Evolutionary conservation across 129 eudicot genomes (phyloP).

Genomic region (Mikania micrantha): DNA sequence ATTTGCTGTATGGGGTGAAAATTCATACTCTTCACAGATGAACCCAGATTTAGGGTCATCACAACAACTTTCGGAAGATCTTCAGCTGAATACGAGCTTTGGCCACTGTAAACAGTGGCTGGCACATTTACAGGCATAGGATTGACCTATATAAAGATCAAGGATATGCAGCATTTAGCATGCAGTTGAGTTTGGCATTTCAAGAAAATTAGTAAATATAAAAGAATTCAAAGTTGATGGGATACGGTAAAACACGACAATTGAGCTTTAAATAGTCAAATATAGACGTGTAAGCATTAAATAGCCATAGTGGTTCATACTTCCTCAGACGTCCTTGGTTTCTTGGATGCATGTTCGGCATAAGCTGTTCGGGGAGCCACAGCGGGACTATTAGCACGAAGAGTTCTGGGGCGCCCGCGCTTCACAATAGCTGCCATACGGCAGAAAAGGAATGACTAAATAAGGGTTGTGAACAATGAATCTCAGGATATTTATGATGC

Average conservation of each 20-base stretch:
- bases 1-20: conserved; percentile 76
- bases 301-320: conserved; percentile 29
- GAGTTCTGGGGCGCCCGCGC: conserved; percentile 82
- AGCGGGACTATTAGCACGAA: conserved; percentile 48
- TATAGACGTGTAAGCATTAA: not conserved
- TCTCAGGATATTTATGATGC: not conserved
- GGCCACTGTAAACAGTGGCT: conserved; percentile 54
- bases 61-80: conserved; percentile 69
- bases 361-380: conserved; percentile 70
- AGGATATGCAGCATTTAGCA: not conserved
- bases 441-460: not conserved
- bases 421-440: conserved; percentile 41
- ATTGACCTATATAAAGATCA: conserved; percentile 42
- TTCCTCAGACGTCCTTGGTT: conserved; percentile 69
- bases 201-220: not conserved
- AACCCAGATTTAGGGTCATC: conserved; percentile 66
- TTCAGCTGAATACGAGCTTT: conserved; percentile 64
- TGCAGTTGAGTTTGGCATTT: not conserved
- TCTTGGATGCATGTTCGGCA: conserved; percentile 62
- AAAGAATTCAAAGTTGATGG: conserved; percentile 3
- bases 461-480: not conserved
- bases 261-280: not conserved
- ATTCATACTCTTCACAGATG: conserved; percentile 72
- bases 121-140: conserved; percentile 46
- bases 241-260: not conserved